Conservation (phyloP, 371 early-diverging fungal genomes). For the Apophysomyces trapeziformis region DNA sequence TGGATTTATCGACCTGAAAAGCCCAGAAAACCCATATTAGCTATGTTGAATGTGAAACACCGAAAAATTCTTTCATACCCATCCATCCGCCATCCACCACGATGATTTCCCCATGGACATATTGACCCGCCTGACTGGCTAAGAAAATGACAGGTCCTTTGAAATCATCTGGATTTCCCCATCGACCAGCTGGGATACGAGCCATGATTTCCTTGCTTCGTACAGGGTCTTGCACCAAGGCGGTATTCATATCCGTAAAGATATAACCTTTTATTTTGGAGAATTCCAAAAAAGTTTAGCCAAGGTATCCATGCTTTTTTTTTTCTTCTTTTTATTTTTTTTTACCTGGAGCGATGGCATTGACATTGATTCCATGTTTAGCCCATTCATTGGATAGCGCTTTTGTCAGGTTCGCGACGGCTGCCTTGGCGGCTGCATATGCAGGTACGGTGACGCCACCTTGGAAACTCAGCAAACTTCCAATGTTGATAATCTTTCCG, state of each 20-base stretch:
- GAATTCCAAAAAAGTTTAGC: no score
- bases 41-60: background rate
- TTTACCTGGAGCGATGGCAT: slow-evolving; percentile 53
- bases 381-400: slow-evolving; percentile 68
- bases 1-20: background rate
- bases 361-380: slow-evolving; percentile 48
- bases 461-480: slow-evolving; percentile 36
- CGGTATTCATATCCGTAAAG: slow-evolving; percentile 55
- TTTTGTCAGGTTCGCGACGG: slow-evolving; percentile 63
- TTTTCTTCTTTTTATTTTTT: no score
- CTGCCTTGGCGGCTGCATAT: slow-evolving; percentile 67
- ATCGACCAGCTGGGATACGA: slow-evolving; percentile 52
- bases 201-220: slow-evolving; percentile 28
- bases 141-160: slow-evolving; percentile 51
- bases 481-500: slow-evolving; percentile 40
- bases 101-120: slow-evolving; percentile 55
- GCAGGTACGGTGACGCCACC: slow-evolving; percentile 34
- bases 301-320: no score
- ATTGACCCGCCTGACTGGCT: slow-evolving; percentile 41
- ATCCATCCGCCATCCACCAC: slow-evolving; percentile 57
- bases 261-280: slow-evolving; percentile 39
- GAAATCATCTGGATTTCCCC: slow-evolving; percentile 55
- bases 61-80: slow-evolving; percentile 11
- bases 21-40: background rate
- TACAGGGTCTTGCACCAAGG: slow-evolving; percentile 28